Conservation (phyloP, 345 rosid genomes). For the rapeseed (Brassica napus) region DNA sequence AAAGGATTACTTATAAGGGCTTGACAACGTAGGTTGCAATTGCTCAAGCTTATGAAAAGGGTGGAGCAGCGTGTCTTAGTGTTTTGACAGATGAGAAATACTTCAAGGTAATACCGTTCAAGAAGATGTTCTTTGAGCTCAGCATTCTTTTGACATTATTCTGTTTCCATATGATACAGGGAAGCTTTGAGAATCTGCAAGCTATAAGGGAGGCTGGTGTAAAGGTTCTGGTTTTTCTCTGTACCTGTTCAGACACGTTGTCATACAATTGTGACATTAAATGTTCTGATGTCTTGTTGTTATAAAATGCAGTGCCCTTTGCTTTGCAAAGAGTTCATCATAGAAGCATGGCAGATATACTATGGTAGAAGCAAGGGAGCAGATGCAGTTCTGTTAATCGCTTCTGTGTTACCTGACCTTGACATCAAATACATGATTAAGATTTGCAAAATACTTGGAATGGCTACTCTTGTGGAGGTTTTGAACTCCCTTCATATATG, state of each 20-base stretch:
- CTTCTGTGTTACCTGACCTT: conserved; percentile 89
- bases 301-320: conserved; percentile 80
- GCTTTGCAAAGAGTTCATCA: conserved; percentile 83
- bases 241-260: neutral
- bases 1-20: neutral
- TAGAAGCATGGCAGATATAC: conserved; percentile 95
- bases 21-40: conserved; percentile 64
- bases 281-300: conserved; percentile 24
- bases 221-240: conserved; percentile 48
- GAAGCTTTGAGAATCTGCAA: conserved; percentile 87
- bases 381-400: conserved; percentile 85
- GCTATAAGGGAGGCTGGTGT: conserved; percentile 81
- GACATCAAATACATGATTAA: conserved; percentile 87
- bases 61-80: conserved; percentile 96
- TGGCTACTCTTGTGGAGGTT: conserved; percentile 87
- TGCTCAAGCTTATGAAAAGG: conserved; percentile 81
- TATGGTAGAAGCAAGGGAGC: conserved; percentile 87
- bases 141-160: neutral
- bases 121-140: too few species aligned
- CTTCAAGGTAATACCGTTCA: conserved; percentile 56
- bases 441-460: conserved; percentile 86
- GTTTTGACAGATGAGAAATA: conserved; percentile 86
- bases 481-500: conserved; percentile 2
- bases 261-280: too few species aligned
- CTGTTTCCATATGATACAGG: conserved; percentile 49